Evolutionary conservation across 345 rosid species (phyloP).

Genomic region (Capsella bursapastoris): DNA sequence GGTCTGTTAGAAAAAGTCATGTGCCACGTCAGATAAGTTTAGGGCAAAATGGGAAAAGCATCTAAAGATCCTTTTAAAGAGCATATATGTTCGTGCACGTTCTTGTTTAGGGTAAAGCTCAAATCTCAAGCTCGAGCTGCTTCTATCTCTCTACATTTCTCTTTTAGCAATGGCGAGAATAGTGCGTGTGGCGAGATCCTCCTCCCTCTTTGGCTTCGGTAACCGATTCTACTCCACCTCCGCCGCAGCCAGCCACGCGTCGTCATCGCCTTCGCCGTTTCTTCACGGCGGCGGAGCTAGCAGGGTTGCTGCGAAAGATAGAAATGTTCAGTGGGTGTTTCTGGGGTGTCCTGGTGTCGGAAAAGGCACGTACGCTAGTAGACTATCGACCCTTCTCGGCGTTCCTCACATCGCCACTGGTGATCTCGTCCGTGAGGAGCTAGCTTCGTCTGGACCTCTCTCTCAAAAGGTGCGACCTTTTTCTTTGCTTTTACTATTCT

Average conservation of each 20-base stretch:
- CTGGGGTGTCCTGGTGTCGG: conserved; percentile 97
- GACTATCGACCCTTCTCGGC: conserved; percentile 76
- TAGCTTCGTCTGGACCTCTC: conserved; percentile 76
- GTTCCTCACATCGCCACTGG: conserved; percentile 98
- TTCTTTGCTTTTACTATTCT: background rate
- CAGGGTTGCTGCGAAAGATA: conserved; percentile 53
- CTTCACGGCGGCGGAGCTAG: conserved; percentile 40
- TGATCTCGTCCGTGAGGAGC: conserved; percentile 93
- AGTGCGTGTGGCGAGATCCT: conserved; percentile 52
- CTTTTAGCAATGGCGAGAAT: conserved; percentile 56
- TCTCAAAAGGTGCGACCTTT: conserved; percentile 58
- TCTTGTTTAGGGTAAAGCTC: conserved; percentile 31
- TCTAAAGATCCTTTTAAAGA: conserved; percentile 19
- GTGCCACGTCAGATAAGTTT: conserved; percentile 33
- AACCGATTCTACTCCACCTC: conserved; percentile 44
- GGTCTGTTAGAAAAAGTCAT: background rate
- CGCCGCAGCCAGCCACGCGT: conserved; percentile 31
- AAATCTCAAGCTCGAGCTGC: conserved; percentile 17
- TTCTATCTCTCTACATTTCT: conserved; percentile 25
- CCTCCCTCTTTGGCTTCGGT: conserved; percentile 37
- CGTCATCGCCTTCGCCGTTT: conserved; percentile 18
- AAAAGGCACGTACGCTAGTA: conserved; percentile 96
- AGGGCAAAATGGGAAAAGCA: conserved; percentile 27
- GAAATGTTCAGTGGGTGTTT: conserved; percentile 93
- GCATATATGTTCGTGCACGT: conserved; percentile 16